Evolutionary conservation across 306 rosid species (phyloP).

Genomic region (Ormosia emarginata): DNA sequence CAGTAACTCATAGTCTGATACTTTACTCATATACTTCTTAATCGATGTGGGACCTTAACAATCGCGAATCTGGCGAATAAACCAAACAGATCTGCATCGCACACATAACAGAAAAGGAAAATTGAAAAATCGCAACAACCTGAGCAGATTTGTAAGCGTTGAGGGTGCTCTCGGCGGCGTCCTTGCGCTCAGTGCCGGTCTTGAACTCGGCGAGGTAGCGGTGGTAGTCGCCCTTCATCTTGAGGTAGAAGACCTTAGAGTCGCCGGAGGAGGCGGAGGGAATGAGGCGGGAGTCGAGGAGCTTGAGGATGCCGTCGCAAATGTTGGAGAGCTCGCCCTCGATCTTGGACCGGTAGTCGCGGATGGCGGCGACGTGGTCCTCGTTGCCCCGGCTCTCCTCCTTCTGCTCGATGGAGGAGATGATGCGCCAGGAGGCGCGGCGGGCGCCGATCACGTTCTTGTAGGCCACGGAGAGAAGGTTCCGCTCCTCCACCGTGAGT

Average conservation of each 20-base stretch:
- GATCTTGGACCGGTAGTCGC: constrained; percentile 93
- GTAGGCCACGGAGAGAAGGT: constrained; percentile 94
- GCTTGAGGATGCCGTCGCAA: constrained; percentile 94
- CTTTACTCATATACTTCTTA: too few relatives aligned
- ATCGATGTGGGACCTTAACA: background rate
- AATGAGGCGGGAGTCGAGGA: constrained; percentile 84
- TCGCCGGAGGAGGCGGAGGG: constrained; percentile 88
- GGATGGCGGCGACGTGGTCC: constrained; percentile 79
- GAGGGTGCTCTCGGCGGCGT: constrained; percentile 96
- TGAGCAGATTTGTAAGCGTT: constrained; percentile 93
- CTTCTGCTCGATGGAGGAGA: constrained; percentile 97
- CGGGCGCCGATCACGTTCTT: constrained; percentile 97
- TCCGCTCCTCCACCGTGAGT: constrained; percentile 86
- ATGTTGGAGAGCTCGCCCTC: constrained; percentile 84
- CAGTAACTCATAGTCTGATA: too few relatives aligned
- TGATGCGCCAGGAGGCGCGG: constrained; percentile 94
- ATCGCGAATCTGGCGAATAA: background rate
- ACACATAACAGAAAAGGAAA: background rate
- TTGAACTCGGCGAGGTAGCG: constrained; percentile 97
- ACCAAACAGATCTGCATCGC: constrained; percentile 1
- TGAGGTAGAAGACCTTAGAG: constrained; percentile 94
- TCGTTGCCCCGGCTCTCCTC: constrained; percentile 99
- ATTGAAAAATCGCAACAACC: constrained; percentile 34
- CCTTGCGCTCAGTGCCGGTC: constrained; percentile 90
- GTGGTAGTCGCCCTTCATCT: constrained; percentile 98